Evolutionary conservation across 179 eudicot genomes (phyloP).

Genomic region (Spergularia azorica): DNA sequence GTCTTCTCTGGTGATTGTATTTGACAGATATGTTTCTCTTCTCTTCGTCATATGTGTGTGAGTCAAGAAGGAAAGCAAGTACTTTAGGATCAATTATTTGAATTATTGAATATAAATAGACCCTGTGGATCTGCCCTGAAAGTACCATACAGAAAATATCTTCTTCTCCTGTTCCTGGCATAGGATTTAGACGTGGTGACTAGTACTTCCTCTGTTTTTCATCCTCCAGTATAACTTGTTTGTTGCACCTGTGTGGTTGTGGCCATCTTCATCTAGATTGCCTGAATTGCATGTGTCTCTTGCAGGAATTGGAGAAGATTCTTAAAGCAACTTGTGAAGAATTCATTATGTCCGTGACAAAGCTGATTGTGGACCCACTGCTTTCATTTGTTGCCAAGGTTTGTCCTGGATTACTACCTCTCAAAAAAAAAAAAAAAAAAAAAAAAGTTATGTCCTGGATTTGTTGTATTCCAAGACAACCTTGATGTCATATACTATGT

Average conservation of each 20-base stretch:
- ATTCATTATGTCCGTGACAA: conserved; percentile 95
- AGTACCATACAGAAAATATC: background rate
- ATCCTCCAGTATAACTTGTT: background rate
- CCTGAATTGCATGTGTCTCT: conserved; percentile 14
- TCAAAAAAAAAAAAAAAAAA: too few species aligned
- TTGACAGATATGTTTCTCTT: background rate
- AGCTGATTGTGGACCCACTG: conserved; percentile 91
- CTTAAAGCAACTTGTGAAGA: conserved; percentile 97
- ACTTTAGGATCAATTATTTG: background rate
- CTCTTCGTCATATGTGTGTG: background rate
- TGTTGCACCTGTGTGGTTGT: background rate
- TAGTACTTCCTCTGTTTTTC: background rate
- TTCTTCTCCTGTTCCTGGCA: background rate
- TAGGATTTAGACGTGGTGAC: background rate
- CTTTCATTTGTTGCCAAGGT: conserved; percentile 99
- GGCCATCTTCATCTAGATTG: background rate
- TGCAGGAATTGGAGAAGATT: conserved; percentile 92
- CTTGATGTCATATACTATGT: background rate
- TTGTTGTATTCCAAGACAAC: background rate
- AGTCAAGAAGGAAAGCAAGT: background rate
- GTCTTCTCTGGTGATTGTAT: too few species aligned
- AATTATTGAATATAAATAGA: background rate
- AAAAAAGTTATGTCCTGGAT: conserved; percentile 20
- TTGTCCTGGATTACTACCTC: conserved; percentile 23
- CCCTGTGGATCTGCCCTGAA: background rate